A percentile compares a stretch with the other conserved stretches of the same genome.
Evolutionary conservation across 768 basidiomycete genomes (phyloP).

Genomic region (Psilocybe cubensis): DNA sequence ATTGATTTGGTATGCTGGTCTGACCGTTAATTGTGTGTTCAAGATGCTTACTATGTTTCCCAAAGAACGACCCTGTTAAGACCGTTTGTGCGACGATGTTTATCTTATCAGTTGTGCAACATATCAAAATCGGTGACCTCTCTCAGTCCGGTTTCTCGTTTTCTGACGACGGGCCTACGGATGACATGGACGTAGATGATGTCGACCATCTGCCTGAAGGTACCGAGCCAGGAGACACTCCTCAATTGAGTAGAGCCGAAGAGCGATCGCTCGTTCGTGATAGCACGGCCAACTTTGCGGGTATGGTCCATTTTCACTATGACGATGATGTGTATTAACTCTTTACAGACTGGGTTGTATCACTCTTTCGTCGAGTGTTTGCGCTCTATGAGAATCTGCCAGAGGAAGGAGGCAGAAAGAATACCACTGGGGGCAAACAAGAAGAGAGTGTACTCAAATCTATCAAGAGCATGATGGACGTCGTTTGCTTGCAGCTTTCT

Average conservation of each 20-base stretch:
- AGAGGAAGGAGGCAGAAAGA: constrained; percentile 90
- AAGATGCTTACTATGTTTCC: not conserved
- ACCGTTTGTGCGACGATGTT: constrained; percentile 82
- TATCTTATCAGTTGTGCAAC: constrained; percentile 72
- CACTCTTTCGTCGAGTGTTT: constrained; percentile 77
- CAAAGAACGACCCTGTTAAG: constrained; percentile 79
- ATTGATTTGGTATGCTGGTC: constrained; percentile 74
- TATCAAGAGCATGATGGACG: constrained; percentile 79
- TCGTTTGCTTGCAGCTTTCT: constrained; percentile 80
- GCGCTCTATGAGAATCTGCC: constrained; percentile 91
- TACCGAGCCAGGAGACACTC: constrained; percentile 41
- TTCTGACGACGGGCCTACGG: constrained; percentile 53
- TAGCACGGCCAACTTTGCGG: constrained; percentile 79
- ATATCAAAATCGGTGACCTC: constrained; percentile 78
- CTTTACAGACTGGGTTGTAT: constrained; percentile 75
- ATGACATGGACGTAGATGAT: constrained; percentile 56
- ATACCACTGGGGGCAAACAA: constrained; percentile 83
- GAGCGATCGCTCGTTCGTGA: constrained; percentile 76
- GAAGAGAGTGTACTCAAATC: constrained; percentile 80
- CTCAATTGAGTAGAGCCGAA: constrained; percentile 59
- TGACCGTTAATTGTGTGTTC: not conserved
- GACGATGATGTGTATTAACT: not conserved
- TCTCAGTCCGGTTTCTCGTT: constrained; percentile 63
- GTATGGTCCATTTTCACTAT: constrained; percentile 37
- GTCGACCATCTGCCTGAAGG: constrained; percentile 57